phyloP scores from a whole-genome alignment of 2,329 filamentous ascomycete genomes.

The Aspergillus tanneri region DNA sequence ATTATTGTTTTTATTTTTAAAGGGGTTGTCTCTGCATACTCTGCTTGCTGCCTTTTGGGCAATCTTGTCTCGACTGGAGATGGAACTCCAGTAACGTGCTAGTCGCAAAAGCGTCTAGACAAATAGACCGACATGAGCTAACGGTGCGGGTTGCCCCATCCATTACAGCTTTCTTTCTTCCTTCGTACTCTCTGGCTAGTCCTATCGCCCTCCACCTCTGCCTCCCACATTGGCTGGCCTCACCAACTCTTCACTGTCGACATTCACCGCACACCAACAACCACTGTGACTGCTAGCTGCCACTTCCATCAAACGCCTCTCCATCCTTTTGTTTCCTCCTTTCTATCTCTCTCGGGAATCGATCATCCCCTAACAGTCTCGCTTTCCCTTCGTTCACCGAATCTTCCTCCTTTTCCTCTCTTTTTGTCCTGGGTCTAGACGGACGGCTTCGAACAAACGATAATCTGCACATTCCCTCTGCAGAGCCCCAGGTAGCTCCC shows the following conservation, averaged over 20 bases:
- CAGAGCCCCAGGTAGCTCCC: conserved; percentile 13
- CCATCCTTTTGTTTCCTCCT: conserved; percentile 2
- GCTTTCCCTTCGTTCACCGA: conserved; percentile 4
- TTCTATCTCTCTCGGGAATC: conserved; percentile 2
- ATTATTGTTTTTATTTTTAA: too few species aligned
- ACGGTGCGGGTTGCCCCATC: conserved; percentile 19
- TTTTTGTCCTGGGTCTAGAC: conserved; percentile 16
- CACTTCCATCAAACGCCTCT: conserved; percentile 12
- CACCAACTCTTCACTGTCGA: conserved; percentile 13
- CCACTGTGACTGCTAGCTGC: conserved; percentile 13
- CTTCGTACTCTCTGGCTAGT: conserved; percentile 8
- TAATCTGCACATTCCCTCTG: conserved; percentile 11
- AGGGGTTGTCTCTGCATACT: too few species aligned
- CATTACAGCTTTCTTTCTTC: conserved; percentile 16
- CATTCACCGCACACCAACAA: conserved; percentile 14
- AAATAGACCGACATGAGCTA: conserved; percentile 9
- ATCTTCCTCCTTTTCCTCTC: conserved; percentile 11
- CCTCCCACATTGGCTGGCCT: conserved; percentile 27
- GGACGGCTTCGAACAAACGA: conserved; percentile 4
- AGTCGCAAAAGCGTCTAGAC: conserved; percentile 4
- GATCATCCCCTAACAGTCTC: conserved; percentile 4
- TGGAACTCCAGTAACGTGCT: background rate
- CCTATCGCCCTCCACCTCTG: conserved; percentile 26
- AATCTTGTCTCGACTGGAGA: background rate
- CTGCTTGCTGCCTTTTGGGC: too few species aligned